phyloP scores from a whole-genome alignment of 2,329 filamentous ascomycete genomes.

The Trichoderma sp. region DNA sequence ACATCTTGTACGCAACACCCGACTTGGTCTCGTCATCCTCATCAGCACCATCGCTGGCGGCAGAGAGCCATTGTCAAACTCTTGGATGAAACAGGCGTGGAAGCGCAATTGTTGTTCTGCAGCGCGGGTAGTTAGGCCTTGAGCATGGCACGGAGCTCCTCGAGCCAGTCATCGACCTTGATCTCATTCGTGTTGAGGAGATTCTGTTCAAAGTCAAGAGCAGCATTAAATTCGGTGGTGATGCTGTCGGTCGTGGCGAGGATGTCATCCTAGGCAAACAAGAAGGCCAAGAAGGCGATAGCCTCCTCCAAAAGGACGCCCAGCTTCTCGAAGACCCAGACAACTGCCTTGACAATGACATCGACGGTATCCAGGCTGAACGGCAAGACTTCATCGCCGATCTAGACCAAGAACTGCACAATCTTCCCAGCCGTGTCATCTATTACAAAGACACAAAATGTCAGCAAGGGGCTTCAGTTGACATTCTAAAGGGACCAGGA shows the following conservation, averaged over 20 bases:
- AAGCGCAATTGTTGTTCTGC: background rate
- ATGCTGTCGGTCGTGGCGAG: slow-evolving; percentile 4
- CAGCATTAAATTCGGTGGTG: background rate
- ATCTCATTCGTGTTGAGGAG: slow-evolving; percentile 1
- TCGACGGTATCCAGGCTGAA: background rate
- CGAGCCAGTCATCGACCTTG: background rate
- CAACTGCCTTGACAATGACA: slow-evolving; percentile 4
- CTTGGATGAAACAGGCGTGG: background rate
- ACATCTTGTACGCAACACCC: background rate
- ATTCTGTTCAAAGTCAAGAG: background rate
- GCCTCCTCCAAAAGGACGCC: background rate
- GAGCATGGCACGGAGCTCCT: background rate
- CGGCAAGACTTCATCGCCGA: background rate
- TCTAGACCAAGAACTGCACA: background rate
- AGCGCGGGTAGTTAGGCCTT: background rate
- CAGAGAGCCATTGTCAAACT: background rate
- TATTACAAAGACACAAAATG: too few relatives aligned
- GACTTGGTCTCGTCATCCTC: background rate
- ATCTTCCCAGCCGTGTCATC: too few relatives aligned
- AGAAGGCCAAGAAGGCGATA: background rate
- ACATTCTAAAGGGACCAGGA: too few relatives aligned
- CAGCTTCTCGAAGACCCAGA: slow-evolving; percentile 3
- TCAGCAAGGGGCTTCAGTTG: too few relatives aligned
- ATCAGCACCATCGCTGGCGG: background rate
- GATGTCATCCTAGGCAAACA: slow-evolving; percentile 2